Evolutionary conservation across 2,329 filamentous ascomycete species (phyloP).

Genomic region (Berkeleyomyces basicola): DNA sequence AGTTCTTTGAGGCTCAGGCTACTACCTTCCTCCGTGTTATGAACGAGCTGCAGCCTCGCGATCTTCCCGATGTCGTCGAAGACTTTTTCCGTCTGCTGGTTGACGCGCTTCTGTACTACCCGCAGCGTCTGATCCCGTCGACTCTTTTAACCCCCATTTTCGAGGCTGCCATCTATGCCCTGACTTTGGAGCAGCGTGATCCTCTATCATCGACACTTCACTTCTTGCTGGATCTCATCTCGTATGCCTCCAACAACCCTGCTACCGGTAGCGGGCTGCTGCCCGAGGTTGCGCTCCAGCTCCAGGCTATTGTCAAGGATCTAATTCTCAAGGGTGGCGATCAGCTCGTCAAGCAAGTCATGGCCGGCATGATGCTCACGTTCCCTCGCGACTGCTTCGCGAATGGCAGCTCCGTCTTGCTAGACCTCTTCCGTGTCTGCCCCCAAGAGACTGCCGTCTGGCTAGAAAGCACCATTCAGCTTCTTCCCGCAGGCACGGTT

Average conservation of each 20-base stretch:
- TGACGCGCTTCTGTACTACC: constrained; percentile 86
- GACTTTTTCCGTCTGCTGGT: constrained; percentile 90
- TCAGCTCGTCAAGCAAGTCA: constrained; percentile 65
- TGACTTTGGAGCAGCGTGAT: constrained; percentile 80
- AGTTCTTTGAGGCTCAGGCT: constrained; percentile 87
- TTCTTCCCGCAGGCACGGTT: constrained; percentile 71
- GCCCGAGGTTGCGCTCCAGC: constrained; percentile 45
- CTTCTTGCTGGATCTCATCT: constrained; percentile 79
- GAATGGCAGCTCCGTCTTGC: constrained; percentile 81
- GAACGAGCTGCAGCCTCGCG: constrained; percentile 58
- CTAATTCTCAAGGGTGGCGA: constrained; percentile 57
- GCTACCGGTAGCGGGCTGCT: constrained; percentile 42
- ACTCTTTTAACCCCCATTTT: constrained; percentile 68
- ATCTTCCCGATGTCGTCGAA: constrained; percentile 74
- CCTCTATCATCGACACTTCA: constrained; percentile 83
- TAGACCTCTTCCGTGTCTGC: constrained; percentile 75
- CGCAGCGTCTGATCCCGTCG: constrained; percentile 66
- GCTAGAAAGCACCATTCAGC: constrained; percentile 67
- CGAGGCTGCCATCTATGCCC: constrained; percentile 68
- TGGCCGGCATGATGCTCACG: constrained; percentile 98
- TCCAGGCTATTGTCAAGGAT: constrained; percentile 56
- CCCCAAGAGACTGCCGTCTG: constrained; percentile 64
- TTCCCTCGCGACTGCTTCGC: constrained; percentile 93
- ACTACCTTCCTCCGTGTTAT: constrained; percentile 78
- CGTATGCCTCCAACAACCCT: constrained; percentile 65